phyloP scores from a whole-genome alignment of 148 eudicot species.

The Suaeda aralocaspica region DNA sequence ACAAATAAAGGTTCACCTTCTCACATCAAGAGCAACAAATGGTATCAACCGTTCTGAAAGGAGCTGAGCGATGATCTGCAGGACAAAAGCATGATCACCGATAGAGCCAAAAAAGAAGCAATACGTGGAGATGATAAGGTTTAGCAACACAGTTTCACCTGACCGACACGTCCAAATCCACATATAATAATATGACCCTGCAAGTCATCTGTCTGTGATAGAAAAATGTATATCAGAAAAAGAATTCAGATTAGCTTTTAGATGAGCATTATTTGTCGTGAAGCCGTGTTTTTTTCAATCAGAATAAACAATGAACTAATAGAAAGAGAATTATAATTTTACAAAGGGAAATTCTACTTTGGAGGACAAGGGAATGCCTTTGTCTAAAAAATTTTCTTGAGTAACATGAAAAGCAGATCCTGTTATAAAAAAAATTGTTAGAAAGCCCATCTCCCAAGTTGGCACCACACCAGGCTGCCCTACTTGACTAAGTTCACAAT shows the following conservation, averaged over 20 bases:
- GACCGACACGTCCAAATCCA: conserved; percentile 99
- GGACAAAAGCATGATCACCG: conserved; percentile 17
- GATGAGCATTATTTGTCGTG: not conserved
- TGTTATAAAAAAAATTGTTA: no score
- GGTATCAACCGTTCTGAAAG: conserved; percentile 96
- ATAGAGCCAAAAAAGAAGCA: conserved; percentile 3
- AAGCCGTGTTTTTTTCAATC: not conserved
- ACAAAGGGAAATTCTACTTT: not conserved
- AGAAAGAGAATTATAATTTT: no score
- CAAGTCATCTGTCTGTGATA: conserved; percentile 90
- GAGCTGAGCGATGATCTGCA: conserved; percentile 97
- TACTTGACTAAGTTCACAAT: no score
- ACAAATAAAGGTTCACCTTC: conserved; percentile 54
- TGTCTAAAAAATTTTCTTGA: no score
- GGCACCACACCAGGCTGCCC: no score
- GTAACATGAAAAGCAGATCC: no score
- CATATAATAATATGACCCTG: conserved; percentile 96
- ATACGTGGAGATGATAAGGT: not conserved
- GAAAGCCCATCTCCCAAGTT: no score
- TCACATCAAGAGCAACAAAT: conserved; percentile 98
- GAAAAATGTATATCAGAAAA: conserved; percentile 3
- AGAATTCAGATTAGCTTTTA: not conserved
- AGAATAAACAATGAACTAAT: not conserved
- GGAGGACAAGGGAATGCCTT: not conserved
- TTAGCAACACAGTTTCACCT: conserved; percentile 40